Conservation (phyloP, 2,329 filamentous ascomycete species). For the Cryphonectria naterciae region DNA sequence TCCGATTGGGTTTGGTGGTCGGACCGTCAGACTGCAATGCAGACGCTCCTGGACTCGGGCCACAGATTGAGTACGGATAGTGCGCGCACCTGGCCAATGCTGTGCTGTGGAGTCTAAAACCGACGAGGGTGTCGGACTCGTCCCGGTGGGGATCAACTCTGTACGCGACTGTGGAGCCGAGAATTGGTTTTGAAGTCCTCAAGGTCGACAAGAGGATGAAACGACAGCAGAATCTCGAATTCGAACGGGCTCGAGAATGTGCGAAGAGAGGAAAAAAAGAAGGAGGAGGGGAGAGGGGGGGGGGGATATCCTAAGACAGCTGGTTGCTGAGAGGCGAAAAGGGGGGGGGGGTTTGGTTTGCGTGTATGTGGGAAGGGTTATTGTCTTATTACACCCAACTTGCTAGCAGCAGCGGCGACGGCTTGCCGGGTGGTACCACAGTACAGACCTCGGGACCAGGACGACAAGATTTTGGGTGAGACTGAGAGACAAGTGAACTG, state of each 20-base stretch:
- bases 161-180: slow-evolving; percentile 28
- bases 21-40: slow-evolving; percentile 27
- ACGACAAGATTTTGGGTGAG: neutral
- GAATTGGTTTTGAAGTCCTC: neutral
- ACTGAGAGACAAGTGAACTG: neutral
- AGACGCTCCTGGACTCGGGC: slow-evolving; percentile 19
- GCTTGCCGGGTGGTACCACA: slow-evolving; percentile 24
- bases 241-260: neutral
- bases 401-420: slow-evolving; percentile 25
- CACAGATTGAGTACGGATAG: slow-evolving; percentile 21
- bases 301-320: slow-evolving; percentile 8
- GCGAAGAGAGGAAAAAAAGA: neutral
- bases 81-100: slow-evolving; percentile 21
- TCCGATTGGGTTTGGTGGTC: slow-evolving; percentile 24
- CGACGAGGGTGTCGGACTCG: slow-evolving; percentile 21
- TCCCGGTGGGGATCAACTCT: slow-evolving; percentile 20
- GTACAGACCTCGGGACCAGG: slow-evolving; percentile 1
- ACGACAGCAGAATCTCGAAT: neutral
- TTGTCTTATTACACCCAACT: slow-evolving; percentile 29
- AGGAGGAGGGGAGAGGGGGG: neutral
- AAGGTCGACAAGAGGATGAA: neutral
- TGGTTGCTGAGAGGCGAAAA: neutral
- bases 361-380: slow-evolving; percentile 22
- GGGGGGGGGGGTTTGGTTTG: neutral
- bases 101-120: slow-evolving; percentile 22